Percentiles rank a stretch among this genome's conserved stretches.
Conservation (phyloP, 2,329 filamentous ascomycete species). For the Colletotrichum karsti region DNA sequence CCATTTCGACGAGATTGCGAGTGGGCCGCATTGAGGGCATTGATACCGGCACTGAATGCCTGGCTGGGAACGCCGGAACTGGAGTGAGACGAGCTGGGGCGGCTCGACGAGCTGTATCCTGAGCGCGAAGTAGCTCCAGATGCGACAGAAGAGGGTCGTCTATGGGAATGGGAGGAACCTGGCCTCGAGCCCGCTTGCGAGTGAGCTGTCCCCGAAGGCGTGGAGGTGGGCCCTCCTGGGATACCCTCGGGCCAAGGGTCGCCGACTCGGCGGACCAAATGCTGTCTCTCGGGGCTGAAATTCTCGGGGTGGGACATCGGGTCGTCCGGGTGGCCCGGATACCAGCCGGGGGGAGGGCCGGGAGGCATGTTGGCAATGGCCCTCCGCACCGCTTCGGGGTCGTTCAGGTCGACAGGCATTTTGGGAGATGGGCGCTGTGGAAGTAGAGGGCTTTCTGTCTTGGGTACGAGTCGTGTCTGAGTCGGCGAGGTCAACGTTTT, state of each 20-base stretch:
- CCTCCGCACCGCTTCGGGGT: no score
- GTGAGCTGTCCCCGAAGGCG: no score
- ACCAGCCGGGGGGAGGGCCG: background rate
- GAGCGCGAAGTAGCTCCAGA: background rate
- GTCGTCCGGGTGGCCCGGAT: background rate
- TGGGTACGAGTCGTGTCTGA: background rate
- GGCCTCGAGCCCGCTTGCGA: no score
- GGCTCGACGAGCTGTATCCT: background rate
- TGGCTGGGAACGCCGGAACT: background rate
- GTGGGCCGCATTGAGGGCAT: background rate
- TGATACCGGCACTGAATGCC: background rate
- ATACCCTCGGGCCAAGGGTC: no score
- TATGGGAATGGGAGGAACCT: background rate
- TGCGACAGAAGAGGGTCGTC: background rate
- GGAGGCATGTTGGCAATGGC: no score
- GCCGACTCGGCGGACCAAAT: no score
- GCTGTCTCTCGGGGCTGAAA: background rate
- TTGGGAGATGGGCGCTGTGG: background rate
- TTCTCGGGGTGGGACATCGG: background rate
- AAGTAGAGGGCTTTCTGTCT: background rate
- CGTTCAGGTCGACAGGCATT: no score
- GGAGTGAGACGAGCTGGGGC: background rate
- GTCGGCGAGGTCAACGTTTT: background rate
- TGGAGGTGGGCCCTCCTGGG: no score
- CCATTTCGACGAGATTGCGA: background rate